Percentiles rank a stretch among this genome's conserved stretches.
Conservation (phyloP, 352 stramenopile species). For the Globisporangium ultimum region DNA sequence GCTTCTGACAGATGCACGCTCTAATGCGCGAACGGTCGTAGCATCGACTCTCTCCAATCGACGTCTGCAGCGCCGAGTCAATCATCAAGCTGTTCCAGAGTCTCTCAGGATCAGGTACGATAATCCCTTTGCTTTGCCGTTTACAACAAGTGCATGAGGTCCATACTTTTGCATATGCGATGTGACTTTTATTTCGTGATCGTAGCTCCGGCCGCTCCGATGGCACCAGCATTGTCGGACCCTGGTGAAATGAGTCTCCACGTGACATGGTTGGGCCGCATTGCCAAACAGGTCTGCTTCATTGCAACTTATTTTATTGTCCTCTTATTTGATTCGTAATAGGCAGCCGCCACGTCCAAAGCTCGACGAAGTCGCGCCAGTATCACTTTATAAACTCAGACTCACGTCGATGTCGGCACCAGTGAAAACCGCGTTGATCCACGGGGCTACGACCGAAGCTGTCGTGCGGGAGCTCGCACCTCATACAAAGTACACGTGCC, state of each 20-base stretch:
- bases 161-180: neutral
- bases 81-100: slow-evolving; percentile 45
- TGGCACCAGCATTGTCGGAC: slow-evolving; percentile 16
- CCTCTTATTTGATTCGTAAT: neutral
- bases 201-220: slow-evolving; percentile 33
- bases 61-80: slow-evolving; percentile 43
- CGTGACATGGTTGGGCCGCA: slow-evolving; percentile 28
- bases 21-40: slow-evolving; percentile 8
- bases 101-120: slow-evolving; percentile 36
- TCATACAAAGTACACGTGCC: slow-evolving; percentile 37
- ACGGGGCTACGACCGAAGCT: slow-evolving; percentile 23
- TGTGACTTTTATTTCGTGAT: neutral
- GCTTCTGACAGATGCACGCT: too few species aligned
- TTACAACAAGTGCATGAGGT: neutral
- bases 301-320: neutral
- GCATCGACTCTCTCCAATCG: slow-evolving; percentile 57
- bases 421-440: slow-evolving; percentile 21
- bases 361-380: slow-evolving; percentile 46
- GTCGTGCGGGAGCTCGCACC: slow-evolving; percentile 28
- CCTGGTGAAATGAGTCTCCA: slow-evolving; percentile 21
- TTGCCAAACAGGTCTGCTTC: neutral
- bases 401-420: slow-evolving; percentile 11
- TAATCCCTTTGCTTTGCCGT: neutral
- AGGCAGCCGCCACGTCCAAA: slow-evolving; percentile 27
- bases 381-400: slow-evolving; percentile 67